These are phyloP conservation scores for Heimioporus sp. DNA, from an alignment of 768 basidiomycete species.

Conservation along the genomic window DNA sequence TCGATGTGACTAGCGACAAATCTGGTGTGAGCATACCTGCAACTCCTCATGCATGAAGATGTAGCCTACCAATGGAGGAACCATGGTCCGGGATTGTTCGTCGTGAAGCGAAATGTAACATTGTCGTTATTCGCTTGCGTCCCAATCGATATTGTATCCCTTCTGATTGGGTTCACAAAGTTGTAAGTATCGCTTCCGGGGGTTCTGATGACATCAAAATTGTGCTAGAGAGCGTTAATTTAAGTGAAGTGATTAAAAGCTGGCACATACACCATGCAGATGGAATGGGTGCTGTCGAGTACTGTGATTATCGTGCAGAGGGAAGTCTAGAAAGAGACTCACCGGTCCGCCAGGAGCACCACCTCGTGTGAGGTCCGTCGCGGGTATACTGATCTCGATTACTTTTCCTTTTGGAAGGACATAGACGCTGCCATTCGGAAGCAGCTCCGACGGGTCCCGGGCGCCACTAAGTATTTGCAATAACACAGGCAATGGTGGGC, in stretches of 20 bases:
- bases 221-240: conserved; percentile 25
- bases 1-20: conserved; percentile 24
- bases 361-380: conserved; percentile 10
- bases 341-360: conserved; percentile 20
- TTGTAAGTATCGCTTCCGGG: conserved; percentile 25
- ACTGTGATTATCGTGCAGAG: neutral
- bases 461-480: conserved; percentile 46
- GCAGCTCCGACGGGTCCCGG: conserved; percentile 24
- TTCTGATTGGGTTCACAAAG: conserved; percentile 35
- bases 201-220: conserved; percentile 35
- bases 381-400: conserved; percentile 31
- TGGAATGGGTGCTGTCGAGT: conserved; percentile 28
- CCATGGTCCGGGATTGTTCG: conserved; percentile 66
- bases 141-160: conserved; percentile 28
- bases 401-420: conserved; percentile 14
- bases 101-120: conserved; percentile 59
- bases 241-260: neutral
- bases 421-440: conserved; percentile 24
- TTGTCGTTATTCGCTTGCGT: conserved; percentile 38
- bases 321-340: conserved; percentile 6
- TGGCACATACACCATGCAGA: conserved; percentile 24
- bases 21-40: neutral
- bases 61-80: conserved; percentile 37
- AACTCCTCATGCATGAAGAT: neutral
- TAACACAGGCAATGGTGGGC: conserved; percentile 40